Base-by-base conservation (phyloP, 78 protist species). In the Bigelowiella natans region DNA sequence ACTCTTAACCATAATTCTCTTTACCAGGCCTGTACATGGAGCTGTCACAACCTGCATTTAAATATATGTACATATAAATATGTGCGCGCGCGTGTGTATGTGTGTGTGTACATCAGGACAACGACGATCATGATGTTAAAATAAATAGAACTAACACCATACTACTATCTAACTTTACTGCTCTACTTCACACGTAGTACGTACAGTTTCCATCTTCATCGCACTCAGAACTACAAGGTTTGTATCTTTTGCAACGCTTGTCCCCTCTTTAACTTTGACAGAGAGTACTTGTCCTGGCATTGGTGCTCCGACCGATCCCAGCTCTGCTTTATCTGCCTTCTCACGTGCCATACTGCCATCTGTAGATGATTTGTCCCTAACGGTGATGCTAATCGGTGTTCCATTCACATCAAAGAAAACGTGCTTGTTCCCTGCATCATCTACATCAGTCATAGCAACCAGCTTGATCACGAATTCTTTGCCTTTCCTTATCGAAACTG, bases 321-420 rank as follows among this genome's bases (percentile, higher is more conserved):
- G 39, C 3, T 0, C 31, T 28, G 2, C 83, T 86, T 31, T 31
- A 88, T 51, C 88, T 28, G 93, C 95, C 40, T 86, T 64, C 86
- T 38, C 88, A 29, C 90, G 83, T 40, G 0, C 36, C 31, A 51
- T 89, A 36, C 88, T 0, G 51, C 88, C 39, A 40, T 0, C 18
- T 64, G 73, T 1, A 31, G 2, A 36, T 3, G 38, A 85, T 3
- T 30, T 36, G 1, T 1, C 34, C 51, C 82, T 37, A 0, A 94
- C 89, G 26, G 1, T 38, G 2, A 94, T 40, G 91, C 85, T 39
- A 30, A 94, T 90, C 31, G 94, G 93, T 90, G 64, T 39, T 84
- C 96, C 96, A 87, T 95, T 94, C 40, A 94, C 31, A 83, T 92
- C 95, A 64, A 95, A 90, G 89, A 82, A 91, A 30, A 95, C 93